phyloP scores from a whole-genome alignment of 2,329 filamentous ascomycete species.

The Ilyonectria mors-panacis region DNA sequence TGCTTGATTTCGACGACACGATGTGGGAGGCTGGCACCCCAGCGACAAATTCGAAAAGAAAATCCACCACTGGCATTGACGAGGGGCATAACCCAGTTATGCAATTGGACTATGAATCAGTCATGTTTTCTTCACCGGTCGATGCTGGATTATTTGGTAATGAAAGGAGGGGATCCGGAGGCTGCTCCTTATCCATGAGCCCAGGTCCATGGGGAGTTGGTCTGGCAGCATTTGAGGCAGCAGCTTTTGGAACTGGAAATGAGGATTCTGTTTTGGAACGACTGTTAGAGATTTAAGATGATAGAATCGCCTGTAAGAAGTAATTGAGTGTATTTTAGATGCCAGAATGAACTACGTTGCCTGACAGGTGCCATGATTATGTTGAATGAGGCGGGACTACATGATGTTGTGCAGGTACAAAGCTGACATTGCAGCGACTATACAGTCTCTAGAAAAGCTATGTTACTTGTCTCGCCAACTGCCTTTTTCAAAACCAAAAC shows the following conservation, averaged over 20 bases:
- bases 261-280: conserved; percentile 2
- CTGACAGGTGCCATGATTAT: too few relatives aligned
- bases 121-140: not conserved
- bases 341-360: too few relatives aligned
- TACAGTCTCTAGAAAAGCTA: not conserved
- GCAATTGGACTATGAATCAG: not conserved
- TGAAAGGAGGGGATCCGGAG: not conserved
- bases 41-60: not conserved
- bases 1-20: not conserved
- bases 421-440: not conserved
- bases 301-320: not conserved
- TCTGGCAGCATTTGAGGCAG: not conserved
- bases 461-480: not conserved
- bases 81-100: not conserved
- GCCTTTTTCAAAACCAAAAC: conserved; percentile 18
- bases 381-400: too few relatives aligned
- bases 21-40: not conserved
- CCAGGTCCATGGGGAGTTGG: not conserved
- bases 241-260: not conserved
- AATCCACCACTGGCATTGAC: not conserved
- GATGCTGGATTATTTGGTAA: not conserved
- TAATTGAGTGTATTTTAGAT: too few relatives aligned
- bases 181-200: not conserved
- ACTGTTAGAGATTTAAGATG: not conserved
- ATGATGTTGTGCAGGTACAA: too few relatives aligned